These are phyloP conservation scores for Sungouiozyma intestinalis DNA, from an alignment of 805 yeast genomes.

Conservation along the genomic window DNA sequence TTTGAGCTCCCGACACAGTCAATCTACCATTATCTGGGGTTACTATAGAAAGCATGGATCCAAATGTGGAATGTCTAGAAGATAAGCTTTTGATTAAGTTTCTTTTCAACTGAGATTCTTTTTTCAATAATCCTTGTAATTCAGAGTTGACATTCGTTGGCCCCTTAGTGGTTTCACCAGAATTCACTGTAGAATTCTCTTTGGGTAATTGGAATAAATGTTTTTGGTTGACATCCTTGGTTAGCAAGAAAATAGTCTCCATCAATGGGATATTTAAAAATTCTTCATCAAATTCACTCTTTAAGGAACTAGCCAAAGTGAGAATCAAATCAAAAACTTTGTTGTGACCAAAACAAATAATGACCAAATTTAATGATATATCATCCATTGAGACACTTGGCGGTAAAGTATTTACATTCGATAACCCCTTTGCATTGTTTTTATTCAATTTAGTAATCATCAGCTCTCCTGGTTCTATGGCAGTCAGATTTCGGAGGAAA, in stretches of 20 bases:
- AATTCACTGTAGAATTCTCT: not conserved
- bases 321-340: slow-evolving; percentile 63
- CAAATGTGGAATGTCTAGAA: slow-evolving; percentile 83
- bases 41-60: slow-evolving; percentile 68
- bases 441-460: slow-evolving; percentile 34
- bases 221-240: slow-evolving; percentile 42
- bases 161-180: slow-evolving; percentile 2
- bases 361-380: slow-evolving; percentile 48
- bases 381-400: slow-evolving; percentile 52
- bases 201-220: slow-evolving; percentile 6
- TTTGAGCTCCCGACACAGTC: slow-evolving; percentile 67
- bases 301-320: slow-evolving; percentile 59
- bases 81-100: slow-evolving; percentile 41
- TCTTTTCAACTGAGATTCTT: slow-evolving; percentile 47
- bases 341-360: slow-evolving; percentile 52
- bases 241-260: slow-evolving; percentile 58
- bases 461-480: slow-evolving; percentile 60
- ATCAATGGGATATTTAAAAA: slow-evolving; percentile 52
- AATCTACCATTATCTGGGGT: slow-evolving; percentile 48
- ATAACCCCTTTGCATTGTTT: slow-evolving; percentile 26
- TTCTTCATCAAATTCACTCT: slow-evolving; percentile 49
- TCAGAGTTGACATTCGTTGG: slow-evolving; percentile 31
- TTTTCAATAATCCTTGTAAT: slow-evolving; percentile 42
- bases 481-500: slow-evolving; percentile 67
- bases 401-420: slow-evolving; percentile 35